Base-by-base conservation (phyloP, 2,329 filamentous ascomycete genomes). In the Periglandula ipomoeae region DNA sequence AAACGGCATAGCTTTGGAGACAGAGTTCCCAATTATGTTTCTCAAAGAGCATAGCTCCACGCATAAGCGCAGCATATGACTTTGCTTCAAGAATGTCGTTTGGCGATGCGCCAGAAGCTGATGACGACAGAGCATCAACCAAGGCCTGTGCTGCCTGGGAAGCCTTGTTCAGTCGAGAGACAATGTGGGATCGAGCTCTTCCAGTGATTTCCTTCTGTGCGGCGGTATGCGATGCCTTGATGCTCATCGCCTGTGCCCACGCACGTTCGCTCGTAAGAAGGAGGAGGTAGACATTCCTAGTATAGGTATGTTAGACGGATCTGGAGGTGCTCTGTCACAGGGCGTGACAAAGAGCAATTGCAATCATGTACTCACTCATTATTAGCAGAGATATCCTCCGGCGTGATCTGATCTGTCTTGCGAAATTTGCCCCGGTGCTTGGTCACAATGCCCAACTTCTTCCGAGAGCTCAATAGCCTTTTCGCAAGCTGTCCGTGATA, bases 201-300 rank as follows among this genome's bases (percentile, higher is more conserved):
- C 89, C 85, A 24, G 83, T 79, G 54, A 95, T 85, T 44, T 83
- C 84, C 65, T 88, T 87, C 52, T 84, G 82, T 58, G 93, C 88
- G 58, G 86, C 78, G 35, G 87, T 80, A 63, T 94, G 88, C 19
- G 81, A 73, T 4, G 88, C 79, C 68, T 95, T 96, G 77, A 96
- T 89, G 63, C 86, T 82, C 89, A 97, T 94, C 50, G 90, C 91
- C 66, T 95, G 85, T 34, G 93, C 91, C 88, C 89, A 97, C 46
- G 90, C 88, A 55, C 93, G 81, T 71, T 98, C 93, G 52, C 90
- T 83, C 35, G 82, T 87, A 60, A 96, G 81, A 49, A 98, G 76
- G 27, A 91, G 74, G n/a, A 96, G 74, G 56, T 85, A 76, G 44
- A 84, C 79, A 68, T 83, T 87, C 66, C 88, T 94, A 34, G 23